Evolutionary conservation across 768 basidiomycete species (phyloP), one percentile per base, ranked within the genome.

Genomic region (Kwoniella shandongensis): DNA sequence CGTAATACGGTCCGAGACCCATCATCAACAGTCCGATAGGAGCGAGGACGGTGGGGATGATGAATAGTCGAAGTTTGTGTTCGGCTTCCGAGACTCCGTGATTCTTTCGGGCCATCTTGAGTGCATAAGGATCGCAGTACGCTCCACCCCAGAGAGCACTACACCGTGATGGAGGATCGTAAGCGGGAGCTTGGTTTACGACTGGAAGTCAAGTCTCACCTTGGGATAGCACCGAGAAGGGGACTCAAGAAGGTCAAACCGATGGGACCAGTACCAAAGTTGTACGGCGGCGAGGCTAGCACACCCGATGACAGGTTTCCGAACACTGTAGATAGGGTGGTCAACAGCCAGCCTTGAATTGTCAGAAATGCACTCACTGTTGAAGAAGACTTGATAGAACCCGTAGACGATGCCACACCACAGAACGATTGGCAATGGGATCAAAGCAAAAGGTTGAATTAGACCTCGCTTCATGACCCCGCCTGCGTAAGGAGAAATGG

Each of bases 1-100:
- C 57, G 44, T 63, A 63, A 35, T 54, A 53, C n/a, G 62, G 57
- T 38, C 62, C 62, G 15, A 63, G 44, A 27, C 62, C 62, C 49
- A 63, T 63, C 62, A 63, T 63, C 6, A 63, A 42, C 20, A 63
- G 42, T 7, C 57, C 62, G 35, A 59, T 46, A 13, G 51, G 42
- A n/a, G 32, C 54, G 17, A 47, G 36, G 25, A 63, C 30, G n/a
- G 51, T 30, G 8, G 57, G 57, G 23, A 59, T 38, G 32, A 57
- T 38, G 41, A 51, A 47, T 13, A 63, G 62, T 39, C 55, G 30
- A 40, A 58, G 57, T 32, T 57, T 54, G 49, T 58, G 57, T 35
- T 63, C 62, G 51, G 62, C 51, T 41, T 63, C 62, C 26, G 56
- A 39, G 39, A 59, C 59, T 23, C 62, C 62, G 30, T 59, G 46